Percentiles rank a stretch among this genome's conserved stretches.
Evolutionary conservation across 78 protist species (phyloP).

Genomic region (Dictyostelium purpureum): DNA sequence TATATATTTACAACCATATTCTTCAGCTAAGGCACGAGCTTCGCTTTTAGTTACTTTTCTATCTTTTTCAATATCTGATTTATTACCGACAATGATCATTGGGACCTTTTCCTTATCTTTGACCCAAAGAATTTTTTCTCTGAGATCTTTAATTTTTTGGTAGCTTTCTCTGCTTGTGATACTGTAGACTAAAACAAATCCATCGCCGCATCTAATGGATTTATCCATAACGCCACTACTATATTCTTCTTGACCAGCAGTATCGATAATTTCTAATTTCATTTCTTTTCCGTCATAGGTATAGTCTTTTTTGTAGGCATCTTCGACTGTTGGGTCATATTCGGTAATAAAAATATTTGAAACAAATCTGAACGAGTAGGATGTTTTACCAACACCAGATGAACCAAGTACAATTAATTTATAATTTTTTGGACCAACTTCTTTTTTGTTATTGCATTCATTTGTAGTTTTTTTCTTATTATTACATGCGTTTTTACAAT

Average conservation of each 20-base stretch:
- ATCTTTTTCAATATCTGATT: conserved; percentile 72
- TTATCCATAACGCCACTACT: conserved; percentile 61
- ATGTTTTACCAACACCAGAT: conserved; percentile 77
- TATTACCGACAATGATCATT: conserved; percentile 81
- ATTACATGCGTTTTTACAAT: neutral
- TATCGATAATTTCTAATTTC: conserved; percentile 72
- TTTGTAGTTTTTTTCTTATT: neutral
- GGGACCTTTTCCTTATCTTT: conserved; percentile 60
- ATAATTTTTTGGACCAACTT: conserved; percentile 23
- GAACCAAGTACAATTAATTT: conserved; percentile 51
- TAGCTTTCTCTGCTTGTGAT: conserved; percentile 70
- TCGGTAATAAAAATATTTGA: conserved; percentile 64
- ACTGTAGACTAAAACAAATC: conserved; percentile 65
- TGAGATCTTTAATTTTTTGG: conserved; percentile 40
- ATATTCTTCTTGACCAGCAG: conserved; percentile 84
- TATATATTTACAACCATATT: conserved; percentile 78
- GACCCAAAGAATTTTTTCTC: conserved; percentile 53
- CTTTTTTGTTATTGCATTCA: neutral
- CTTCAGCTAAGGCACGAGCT: conserved; percentile 80
- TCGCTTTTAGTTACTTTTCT: conserved; percentile 81
- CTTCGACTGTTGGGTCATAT: conserved; percentile 84
- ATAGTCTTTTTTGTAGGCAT: conserved; percentile 75
- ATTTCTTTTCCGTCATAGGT: conserved; percentile 45
- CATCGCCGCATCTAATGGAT: conserved; percentile 71
- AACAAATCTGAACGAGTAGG: conserved; percentile 56